Evolutionary conservation across 768 basidiomycete genomes (phyloP), one percentile per base, ranked within the genome.

Genomic region (Exidia glandulosa): DNA sequence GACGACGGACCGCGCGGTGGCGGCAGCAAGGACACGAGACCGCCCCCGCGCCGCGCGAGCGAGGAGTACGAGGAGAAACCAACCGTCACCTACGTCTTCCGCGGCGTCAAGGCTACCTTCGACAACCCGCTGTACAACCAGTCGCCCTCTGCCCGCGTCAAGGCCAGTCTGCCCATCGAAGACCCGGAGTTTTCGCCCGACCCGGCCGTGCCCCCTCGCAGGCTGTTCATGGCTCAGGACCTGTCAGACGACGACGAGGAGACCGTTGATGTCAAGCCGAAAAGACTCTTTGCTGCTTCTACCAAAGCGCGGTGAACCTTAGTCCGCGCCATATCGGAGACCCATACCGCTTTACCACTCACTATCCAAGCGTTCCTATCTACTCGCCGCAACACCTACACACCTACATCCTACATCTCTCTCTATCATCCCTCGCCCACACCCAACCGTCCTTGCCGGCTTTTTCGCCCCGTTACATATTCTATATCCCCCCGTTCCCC

Each of bases 11-110:
- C 63, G n/a, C n/a, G n/a, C n/a, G n/a, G n/a, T n/a, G n/a, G n/a
- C n/a, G n/a, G n/a, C n/a, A n/a, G 63, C 67, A 12, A 52, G 62
- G 19, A 64, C 69, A 66, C 57, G 70, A 66, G 63, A 68, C 50
- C 12, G 50, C 50, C 50, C 14, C 65, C 64, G 69, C 27, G 69
- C 67, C 34, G 45, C 19, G 75, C 77, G 0, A 79, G 80, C 14
- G 71, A 70, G 48, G 72, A 68, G 5, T 66, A 66, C 36, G 73
- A 77, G 33, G 87, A 88, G 68, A 79, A 78, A 64, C 83, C 84
- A 0, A 86, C 79, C 2, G 73, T 88, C 57, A 82, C 81, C 30
- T 86, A 85, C 66, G 87, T 89, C 54, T 88, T 88, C 76, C 87
- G 87, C 41, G 87, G 87, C 55, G 80, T 81, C 36, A 81, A 82